Conservation (phyloP, 805 yeast genomes). For the Ogataea angusta region DNA sequence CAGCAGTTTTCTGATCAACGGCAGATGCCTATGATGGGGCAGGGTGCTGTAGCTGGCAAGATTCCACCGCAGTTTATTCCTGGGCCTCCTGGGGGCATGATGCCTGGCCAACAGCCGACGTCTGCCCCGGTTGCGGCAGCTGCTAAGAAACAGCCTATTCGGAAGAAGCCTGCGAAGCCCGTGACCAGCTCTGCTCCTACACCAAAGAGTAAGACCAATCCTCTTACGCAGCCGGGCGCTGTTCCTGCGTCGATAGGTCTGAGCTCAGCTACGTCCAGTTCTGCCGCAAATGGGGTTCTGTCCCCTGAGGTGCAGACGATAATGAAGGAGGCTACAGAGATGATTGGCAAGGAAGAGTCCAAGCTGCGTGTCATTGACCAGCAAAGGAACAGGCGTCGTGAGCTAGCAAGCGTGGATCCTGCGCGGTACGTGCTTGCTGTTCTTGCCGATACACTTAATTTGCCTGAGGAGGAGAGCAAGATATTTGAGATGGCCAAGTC, state of each 20-base stretch:
- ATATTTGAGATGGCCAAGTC: conserved; percentile 24
- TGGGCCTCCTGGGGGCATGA: conserved; percentile 12
- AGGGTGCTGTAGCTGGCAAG: conserved; percentile 9
- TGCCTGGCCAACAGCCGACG: conserved; percentile 13
- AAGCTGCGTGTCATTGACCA: conserved; percentile 33
- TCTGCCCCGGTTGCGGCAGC: conserved; percentile 12
- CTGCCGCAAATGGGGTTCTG: conserved; percentile 11
- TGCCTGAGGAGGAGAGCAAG: conserved; percentile 38
- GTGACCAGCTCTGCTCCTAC: conserved; percentile 13
- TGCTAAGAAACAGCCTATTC: conserved; percentile 22
- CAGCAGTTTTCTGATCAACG: conserved; percentile 26
- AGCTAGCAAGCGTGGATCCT: conserved; percentile 44
- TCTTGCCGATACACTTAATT: conserved; percentile 46
- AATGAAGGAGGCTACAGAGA: conserved; percentile 30
- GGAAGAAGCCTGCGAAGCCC: conserved; percentile 22
- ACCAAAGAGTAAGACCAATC: conserved; percentile 16
- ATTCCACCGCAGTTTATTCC: conserved; percentile 18
- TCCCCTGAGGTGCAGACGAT: conserved; percentile 31
- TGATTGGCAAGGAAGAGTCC: conserved; percentile 29
- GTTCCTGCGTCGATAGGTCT: conserved; percentile 10
- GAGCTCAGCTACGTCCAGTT: conserved; percentile 6
- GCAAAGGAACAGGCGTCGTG: conserved; percentile 44
- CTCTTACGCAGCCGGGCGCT: conserved; percentile 10
- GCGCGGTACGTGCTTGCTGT: conserved; percentile 49
- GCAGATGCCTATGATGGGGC: conserved; percentile 18